Percentiles rank a stretch among this genome's conserved stretches.
Evolutionary conservation across 1,139 yeast species (phyloP).

Genomic region (Scheffersomyces illinoinensis): DNA sequence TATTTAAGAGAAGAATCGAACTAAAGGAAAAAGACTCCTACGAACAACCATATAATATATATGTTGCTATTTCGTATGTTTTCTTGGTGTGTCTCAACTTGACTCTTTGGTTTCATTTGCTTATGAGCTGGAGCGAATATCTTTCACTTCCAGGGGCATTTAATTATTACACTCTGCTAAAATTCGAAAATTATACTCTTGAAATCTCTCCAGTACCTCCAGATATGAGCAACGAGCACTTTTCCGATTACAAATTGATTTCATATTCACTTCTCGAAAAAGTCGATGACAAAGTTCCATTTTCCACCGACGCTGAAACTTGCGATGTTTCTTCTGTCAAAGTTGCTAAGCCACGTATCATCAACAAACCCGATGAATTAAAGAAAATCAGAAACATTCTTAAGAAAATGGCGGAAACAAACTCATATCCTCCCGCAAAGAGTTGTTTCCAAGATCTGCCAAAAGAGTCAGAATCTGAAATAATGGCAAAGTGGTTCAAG

Average conservation of each 20-base stretch:
- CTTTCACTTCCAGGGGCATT: not conserved
- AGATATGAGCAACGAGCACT: not conserved
- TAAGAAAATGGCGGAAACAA: not conserved
- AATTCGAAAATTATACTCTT: not conserved
- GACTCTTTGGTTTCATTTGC: not conserved
- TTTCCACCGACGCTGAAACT: not conserved
- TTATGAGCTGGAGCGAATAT: not conserved
- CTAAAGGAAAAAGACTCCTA: not conserved
- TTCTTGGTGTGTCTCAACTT: not conserved
- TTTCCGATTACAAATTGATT: not conserved
- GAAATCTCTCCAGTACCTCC: not conserved
- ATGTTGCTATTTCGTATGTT: not conserved
- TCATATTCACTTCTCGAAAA: not conserved
- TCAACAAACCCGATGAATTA: not conserved
- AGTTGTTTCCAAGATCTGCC: constrained; percentile 6
- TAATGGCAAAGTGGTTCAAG: constrained; percentile 15
- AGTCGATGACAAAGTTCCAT: not conserved
- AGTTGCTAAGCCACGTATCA: no score
- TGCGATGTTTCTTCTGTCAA: not conserved
- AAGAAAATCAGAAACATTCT: not conserved
- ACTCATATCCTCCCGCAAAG: not conserved
- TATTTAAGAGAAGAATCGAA: not conserved
- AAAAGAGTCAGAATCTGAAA: constrained; percentile 8
- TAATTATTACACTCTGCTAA: not conserved
- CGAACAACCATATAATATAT: not conserved